A percentile compares a stretch with the other conserved stretches of the same genome.
Evolutionary conservation across 768 basidiomycete genomes (phyloP).

Genomic region (Holtermanniella nyarrowii): DNA sequence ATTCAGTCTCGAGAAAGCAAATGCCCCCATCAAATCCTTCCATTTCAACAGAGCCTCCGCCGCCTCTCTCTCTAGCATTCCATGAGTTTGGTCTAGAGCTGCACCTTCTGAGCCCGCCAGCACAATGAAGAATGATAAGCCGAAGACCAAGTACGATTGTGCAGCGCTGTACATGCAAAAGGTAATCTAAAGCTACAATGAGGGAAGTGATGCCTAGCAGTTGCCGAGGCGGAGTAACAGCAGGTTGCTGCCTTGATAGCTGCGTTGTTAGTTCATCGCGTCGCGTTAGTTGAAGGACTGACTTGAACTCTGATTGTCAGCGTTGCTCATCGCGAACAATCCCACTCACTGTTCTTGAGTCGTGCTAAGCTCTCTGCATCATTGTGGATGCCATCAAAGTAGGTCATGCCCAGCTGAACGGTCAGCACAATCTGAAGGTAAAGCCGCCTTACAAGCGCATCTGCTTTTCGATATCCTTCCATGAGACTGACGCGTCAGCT

Average conservation of each 20-base stretch:
- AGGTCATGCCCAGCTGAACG: constrained; percentile 18
- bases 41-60: too few species aligned
- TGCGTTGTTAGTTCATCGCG: constrained; percentile 4
- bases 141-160: too few species aligned
- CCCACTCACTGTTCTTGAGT: constrained; percentile 20
- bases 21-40: too few species aligned
- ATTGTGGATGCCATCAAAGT: constrained; percentile 35
- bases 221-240: constrained; percentile 16
- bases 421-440: too few species aligned
- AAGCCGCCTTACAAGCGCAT: constrained; percentile 21
- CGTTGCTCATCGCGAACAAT: constrained; percentile 13
- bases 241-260: constrained; percentile 18
- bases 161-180: too few species aligned
- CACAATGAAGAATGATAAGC: too few species aligned
- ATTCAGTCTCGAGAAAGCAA: too few species aligned
- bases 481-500: constrained; percentile 17
- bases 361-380: constrained; percentile 30
- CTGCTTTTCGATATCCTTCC: constrained; percentile 40
- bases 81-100: too few species aligned
- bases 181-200: too few species aligned
- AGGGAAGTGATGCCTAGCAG: constrained; percentile 4
- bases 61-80: too few species aligned
- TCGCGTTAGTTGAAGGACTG: constrained; percentile 17
- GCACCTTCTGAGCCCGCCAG: too few species aligned
- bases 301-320: constrained; percentile 9